These are phyloP conservation scores for Russula dissimulans DNA, from an alignment of 768 basidiomycete genomes.

Conservation along the genomic window DNA sequence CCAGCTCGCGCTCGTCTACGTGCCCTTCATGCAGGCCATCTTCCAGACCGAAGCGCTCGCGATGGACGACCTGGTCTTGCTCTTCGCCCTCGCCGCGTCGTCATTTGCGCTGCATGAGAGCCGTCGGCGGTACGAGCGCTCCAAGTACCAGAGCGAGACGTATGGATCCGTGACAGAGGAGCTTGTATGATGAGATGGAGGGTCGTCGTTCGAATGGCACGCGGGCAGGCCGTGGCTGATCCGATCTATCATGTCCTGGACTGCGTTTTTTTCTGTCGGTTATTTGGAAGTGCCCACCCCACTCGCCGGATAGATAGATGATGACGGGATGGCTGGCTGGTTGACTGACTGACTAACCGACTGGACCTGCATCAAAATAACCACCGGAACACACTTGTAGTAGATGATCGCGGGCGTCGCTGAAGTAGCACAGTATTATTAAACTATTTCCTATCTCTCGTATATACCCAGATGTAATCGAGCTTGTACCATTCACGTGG, in stretches of 20 bases:
- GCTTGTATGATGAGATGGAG: constrained; percentile 31
- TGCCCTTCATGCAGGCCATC: constrained; percentile 82
- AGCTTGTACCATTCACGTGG: no score
- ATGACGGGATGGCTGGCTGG: no score
- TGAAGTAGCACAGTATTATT: no score
- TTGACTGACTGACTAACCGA: no score
- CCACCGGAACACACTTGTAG: no score
- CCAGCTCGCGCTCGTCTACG: constrained; percentile 80
- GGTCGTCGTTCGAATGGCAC: no score
- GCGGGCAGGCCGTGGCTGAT: neutral
- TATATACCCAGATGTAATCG: no score
- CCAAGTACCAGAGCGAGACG: constrained; percentile 43
- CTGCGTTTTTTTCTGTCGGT: neutral
- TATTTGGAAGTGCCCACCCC: neutral
- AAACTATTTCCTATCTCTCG: no score
- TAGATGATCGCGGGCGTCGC: no score
- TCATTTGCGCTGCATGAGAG: constrained; percentile 71
- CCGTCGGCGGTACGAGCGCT: constrained; percentile 68
- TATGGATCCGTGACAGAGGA: constrained; percentile 47
- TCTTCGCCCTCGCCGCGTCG: constrained; percentile 56
- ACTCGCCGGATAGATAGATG: neutral
- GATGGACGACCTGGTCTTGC: constrained; percentile 54
- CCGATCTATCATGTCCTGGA: neutral
- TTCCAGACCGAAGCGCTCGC: constrained; percentile 89
- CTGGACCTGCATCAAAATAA: no score